Conservation (phyloP, 176 grass and related monocot species). For the Thinopyrum elongatum region DNA sequence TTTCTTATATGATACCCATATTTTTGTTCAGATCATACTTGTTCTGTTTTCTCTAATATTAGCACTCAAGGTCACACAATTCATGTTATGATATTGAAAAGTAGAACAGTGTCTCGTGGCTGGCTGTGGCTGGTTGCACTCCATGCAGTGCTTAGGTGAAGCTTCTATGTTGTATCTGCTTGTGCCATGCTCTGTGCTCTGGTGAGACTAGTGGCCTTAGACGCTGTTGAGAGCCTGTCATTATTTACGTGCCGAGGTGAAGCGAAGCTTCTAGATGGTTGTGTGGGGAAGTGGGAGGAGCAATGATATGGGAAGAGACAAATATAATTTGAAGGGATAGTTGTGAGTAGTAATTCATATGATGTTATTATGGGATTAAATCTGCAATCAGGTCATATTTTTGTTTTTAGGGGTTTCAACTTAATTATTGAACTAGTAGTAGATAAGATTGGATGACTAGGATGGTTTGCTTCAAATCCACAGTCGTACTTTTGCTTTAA, state of each 20-base stretch:
- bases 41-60: too few species aligned
- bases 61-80: neutral
- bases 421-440: neutral
- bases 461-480: neutral
- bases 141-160: neutral
- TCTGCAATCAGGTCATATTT: neutral
- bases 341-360: neutral
- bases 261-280: neutral
- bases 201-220: neutral
- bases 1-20: neutral
- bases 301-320: neutral
- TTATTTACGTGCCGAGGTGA: neutral
- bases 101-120: neutral
- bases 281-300: neutral
- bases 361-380: neutral
- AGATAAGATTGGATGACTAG: neutral
- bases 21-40: neutral
- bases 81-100: neutral
- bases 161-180: neutral
- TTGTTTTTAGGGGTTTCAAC: neutral
- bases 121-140: neutral
- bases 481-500: neutral
- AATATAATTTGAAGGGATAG: neutral
- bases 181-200: neutral
- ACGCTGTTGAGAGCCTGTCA: neutral